Base-by-base conservation (phyloP, 805 yeast genomes). In the Teunomyces cretensis region DNA sequence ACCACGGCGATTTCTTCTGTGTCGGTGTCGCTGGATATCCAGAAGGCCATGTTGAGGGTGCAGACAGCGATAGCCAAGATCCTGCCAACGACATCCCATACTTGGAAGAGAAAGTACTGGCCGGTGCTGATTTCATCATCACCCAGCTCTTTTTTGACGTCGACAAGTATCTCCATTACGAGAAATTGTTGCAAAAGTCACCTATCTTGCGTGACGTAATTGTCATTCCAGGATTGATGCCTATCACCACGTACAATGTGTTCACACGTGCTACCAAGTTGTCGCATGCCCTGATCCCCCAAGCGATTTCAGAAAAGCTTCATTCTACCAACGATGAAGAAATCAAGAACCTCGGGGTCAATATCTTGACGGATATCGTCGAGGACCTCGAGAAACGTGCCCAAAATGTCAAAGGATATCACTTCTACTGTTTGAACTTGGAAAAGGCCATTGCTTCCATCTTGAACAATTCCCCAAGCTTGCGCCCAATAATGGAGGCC, bases 1-100 rank as follows among this genome's bases (percentile, higher is more conserved):
- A 80, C 39, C 74, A 91, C 60, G 94, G 88, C 2, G 87, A 87
- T 59, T 85, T 83, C 55, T 92, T 92, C 67, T 87, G 96, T 60
- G 74, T 92, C 44, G 99, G 99, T 48, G 99, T 92, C 12, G 99
- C 99, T 1, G 97, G 95, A 1, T 92, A 92, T 64, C 97, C 99
- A 7, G 99, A 92, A 62, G 99, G 99, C 14, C 97, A 92, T 66
- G 90, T 88, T 30, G 96, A 91, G 54, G 88, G 84, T 54, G 33
- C 47, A 9, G 40, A 39, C 17, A 75, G 68, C 38, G 65, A 80
- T 7, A 75, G 74, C 30, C 96, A 90, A 62, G 78, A 81, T 55
- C 81, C 84, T 1, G 60, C 62, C 16, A 76, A 76, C 39, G 99
- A 92, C 64, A 58, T 92, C 39, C 92, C 94, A 6, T 89, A 65